These are phyloP conservation scores for Xerocomellus amylosporus DNA, from an alignment of 768 basidiomycete genomes.

Conservation along the genomic window DNA sequence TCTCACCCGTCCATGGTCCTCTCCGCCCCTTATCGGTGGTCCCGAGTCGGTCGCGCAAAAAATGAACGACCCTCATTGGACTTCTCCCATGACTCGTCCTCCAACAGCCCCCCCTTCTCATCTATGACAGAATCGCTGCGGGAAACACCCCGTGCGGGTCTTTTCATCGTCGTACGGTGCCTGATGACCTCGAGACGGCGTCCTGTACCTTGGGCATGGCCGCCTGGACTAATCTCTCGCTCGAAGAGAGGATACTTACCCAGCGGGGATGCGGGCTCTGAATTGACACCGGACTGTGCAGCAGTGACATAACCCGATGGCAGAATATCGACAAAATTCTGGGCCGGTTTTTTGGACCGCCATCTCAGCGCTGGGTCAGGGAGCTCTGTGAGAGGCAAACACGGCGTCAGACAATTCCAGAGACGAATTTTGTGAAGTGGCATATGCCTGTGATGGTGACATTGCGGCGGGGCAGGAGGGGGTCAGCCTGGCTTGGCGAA, in stretches of 20 bases:
- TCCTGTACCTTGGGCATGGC: conserved; percentile 41
- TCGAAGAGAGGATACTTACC: conserved; percentile 18
- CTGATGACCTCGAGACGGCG: conserved; percentile 32
- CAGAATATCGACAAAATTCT: conserved; percentile 48
- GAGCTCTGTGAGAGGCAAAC: conserved; percentile 15
- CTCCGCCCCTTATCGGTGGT: conserved; percentile 31
- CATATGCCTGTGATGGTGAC: conserved; percentile 24
- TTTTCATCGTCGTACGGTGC: conserved; percentile 17
- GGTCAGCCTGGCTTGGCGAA: no score
- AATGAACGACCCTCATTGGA: conserved; percentile 21
- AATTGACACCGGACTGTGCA: conserved; percentile 19
- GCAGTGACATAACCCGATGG: conserved; percentile 45
- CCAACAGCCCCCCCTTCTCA: conserved; percentile 22
- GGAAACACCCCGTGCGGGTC: not conserved
- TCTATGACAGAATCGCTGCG: conserved; percentile 16
- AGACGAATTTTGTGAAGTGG: no score
- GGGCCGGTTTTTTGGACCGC: conserved; percentile 22
- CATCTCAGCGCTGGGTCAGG: conserved; percentile 26
- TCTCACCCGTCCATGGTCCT: conserved; percentile 32
- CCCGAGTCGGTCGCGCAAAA: conserved; percentile 13
- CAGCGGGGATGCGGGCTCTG: conserved; percentile 12
- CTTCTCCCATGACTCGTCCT: conserved; percentile 18
- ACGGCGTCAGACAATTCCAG: not conserved
- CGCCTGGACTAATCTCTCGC: conserved; percentile 32
- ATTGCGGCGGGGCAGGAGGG: conserved; percentile 23